Base-by-base conservation (phyloP, 768 basidiomycete genomes). In the Termitomyces sp. region DNA sequence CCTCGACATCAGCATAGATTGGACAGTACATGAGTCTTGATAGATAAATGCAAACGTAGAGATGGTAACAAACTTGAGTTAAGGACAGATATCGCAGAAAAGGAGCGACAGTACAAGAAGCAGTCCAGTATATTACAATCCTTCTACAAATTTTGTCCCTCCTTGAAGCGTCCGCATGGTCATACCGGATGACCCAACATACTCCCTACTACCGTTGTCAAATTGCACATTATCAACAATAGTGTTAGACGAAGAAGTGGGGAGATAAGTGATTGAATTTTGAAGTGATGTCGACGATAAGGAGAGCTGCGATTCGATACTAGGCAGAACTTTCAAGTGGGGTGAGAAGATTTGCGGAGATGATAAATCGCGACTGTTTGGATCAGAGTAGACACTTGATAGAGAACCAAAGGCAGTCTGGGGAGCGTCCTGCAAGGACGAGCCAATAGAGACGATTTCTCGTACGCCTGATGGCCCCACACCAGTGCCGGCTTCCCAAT, bases 91-190 rank as follows among this genome's bases (percentile, higher is more conserved):
- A 41, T 38, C 2, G 9, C 8, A 9, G 17, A 19, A 40, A 34
- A n/a, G 11, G 4, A 44, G 8, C 6, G 21, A 2, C 8, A 44
- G 7, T 14, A 22, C 14, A 11, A 32, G 11, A 46, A 35, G 4
- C 15, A 35, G 21, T 24, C 3, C 3, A 5, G 24, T 38, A 47
- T 15, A 19, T 67, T 66, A 75, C 46, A 76, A 51, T 28, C 59
- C 68, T 60, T 80, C 79, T 26, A 80, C 65, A 55, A 81, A 81
- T 63, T 76, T 81, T 17, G 77, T 75, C 14, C 78, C 79, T n/a
- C 71, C 71, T 51, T 62, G 62, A 34, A 77, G 72, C 11, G 77
- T 75, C 60, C 68, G 70, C 59, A 71, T 59, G 21, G 74, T 68
- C 45, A 56, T 58, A 58, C 48, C 65, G 30, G 58, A 55, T 35